phyloP scores from a whole-genome alignment of 2,329 filamentous ascomycete genomes.

The Aspergillus latus region DNA sequence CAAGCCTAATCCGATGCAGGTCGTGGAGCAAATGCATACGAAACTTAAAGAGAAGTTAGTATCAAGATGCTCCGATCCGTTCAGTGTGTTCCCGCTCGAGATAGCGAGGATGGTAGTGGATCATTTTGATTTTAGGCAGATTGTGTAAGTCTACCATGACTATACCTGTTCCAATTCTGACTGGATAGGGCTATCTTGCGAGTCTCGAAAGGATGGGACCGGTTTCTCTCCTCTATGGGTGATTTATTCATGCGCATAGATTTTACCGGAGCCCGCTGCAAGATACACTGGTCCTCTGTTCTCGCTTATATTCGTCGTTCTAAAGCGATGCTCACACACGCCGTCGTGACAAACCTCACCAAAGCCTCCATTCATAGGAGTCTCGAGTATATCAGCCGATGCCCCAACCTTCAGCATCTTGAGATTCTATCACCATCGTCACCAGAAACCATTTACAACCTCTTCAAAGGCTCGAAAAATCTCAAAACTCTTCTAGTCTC shows the following conservation, averaged over 20 bases:
- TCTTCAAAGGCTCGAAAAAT: constrained; percentile 28
- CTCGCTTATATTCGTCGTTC: constrained; percentile 37
- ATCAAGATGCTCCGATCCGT: constrained; percentile 46
- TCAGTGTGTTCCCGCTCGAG: constrained; percentile 55
- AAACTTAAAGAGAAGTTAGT: constrained; percentile 40
- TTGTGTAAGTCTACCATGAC: constrained; percentile 39
- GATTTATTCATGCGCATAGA: constrained; percentile 56
- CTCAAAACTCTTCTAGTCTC: constrained; percentile 30
- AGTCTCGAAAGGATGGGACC: constrained; percentile 57
- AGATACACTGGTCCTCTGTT: constrained; percentile 41
- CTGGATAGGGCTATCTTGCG: constrained; percentile 46
- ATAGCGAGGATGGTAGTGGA: constrained; percentile 53
- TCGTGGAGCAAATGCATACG: constrained; percentile 49
- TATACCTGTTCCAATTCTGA: background rate
- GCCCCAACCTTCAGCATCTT: constrained; percentile 34
- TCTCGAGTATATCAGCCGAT: constrained; percentile 36
- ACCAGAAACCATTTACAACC: constrained; percentile 24
- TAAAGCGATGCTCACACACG: constrained; percentile 34
- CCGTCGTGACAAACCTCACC: constrained; percentile 32
- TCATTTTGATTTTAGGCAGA: constrained; percentile 53
- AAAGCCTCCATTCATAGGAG: constrained; percentile 25
- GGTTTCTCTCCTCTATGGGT: constrained; percentile 49
- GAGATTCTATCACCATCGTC: constrained; percentile 27
- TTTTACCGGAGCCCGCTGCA: constrained; percentile 46
- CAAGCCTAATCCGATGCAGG: constrained; percentile 26